A percentile compares a stretch with the other conserved stretches of the same genome.
phyloP scores from a whole-genome alignment of 306 rosid genomes.

The Canavalia gladiata region DNA sequence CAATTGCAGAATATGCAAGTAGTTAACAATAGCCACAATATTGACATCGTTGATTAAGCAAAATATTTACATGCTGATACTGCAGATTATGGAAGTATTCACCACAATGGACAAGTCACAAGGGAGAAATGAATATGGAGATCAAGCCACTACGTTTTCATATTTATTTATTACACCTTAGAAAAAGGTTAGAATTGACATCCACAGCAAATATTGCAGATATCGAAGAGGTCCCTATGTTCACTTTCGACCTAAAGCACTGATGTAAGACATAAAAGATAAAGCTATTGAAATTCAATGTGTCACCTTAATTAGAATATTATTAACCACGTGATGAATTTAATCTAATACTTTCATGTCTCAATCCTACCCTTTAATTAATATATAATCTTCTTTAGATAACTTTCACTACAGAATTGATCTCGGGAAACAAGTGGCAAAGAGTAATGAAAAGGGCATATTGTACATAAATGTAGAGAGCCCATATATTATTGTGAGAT shows the following conservation, averaged over 20 bases:
- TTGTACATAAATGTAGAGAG: not conserved
- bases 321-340: conserved; percentile 35
- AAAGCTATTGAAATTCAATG: conserved; percentile 36
- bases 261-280: conserved; percentile 6
- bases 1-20: not conserved
- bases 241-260: conserved; percentile 6
- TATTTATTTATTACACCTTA: not conserved
- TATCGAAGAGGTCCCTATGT: conserved; percentile 15
- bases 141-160: not conserved
- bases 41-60: not conserved
- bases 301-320: conserved; percentile 16
- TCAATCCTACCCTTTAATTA: not conserved
- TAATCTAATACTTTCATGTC: not conserved
- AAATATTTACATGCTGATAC: not conserved
- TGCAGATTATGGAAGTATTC: not conserved
- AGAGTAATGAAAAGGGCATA: too few relatives aligned
- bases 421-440: conserved; percentile 29
- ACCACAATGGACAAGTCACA: not conserved
- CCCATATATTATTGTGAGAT: not conserved
- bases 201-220: not conserved
- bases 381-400: not conserved
- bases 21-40: conserved; percentile 1
- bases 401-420: not conserved
- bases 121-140: not conserved
- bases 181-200: conserved; percentile 4